Evolutionary conservation across 495 filamentous ascomycete genomes (phyloP), one percentile per base, ranked within the genome.

Genomic region (Aspergillus bridgeri): DNA sequence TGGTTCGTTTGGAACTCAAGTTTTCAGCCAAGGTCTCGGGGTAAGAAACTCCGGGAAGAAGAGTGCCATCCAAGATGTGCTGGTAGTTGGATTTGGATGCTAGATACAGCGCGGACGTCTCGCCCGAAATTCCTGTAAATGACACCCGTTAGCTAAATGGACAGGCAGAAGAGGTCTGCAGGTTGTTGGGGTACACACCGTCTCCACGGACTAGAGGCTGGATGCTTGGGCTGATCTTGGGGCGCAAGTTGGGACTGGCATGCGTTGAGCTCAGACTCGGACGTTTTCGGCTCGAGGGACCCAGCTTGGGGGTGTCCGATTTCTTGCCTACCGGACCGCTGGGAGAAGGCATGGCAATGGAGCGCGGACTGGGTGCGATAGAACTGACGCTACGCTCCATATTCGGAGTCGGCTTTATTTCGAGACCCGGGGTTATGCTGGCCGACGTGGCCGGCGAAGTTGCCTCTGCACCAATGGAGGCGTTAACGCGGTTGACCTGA

Each of bases 31-130:
- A 80, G 17, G 90, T 88, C 62, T 90, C 89, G 0, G 94, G 94
- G 60, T 96, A 98, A 1, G 86, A 89, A 22, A 98, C 88, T 11
- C 94, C 94, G 0, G 90, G 91, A 5, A 96, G 84, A 45, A 88
- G 84, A 43, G 88, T 98, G 45, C 94, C 94, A 67, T 98, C 93
- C 24, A 98, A 74, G 53, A 98, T 94, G 65, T 96, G 94, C 68
- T 98, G 94, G 66, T 98, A 98, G 68, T 98, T 98, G 19, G 92
- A 96, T 67, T 97, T 97, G 29, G 89, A 89, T 11, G 93, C 90
- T 21, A 98, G 79, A 47, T 97, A 81, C 22, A 93, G 83, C 17
- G 93, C 92, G 17, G 92, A 90, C 1, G 89, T 83, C 60, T 95
- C 82, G 49, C 80, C 70, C n/a, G 81, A 74, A 44, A 86, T 66